phyloP scores from a whole-genome alignment of 1,284 basidiomycete species.

The Chalciporus sp. region DNA sequence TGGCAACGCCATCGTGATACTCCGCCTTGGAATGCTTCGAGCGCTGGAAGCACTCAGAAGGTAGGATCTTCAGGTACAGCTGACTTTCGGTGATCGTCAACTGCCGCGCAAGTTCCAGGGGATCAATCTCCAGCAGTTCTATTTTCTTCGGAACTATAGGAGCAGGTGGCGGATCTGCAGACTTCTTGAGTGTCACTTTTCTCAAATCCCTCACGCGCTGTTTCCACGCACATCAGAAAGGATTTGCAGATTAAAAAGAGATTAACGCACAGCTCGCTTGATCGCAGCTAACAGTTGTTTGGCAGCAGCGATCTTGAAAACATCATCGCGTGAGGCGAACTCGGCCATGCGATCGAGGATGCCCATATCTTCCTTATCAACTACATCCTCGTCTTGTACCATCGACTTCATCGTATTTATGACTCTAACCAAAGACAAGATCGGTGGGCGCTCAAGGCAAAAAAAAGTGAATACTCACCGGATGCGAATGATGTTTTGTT shows the following conservation, averaged over 20 bases:
- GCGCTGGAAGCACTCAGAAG: conserved; percentile 72
- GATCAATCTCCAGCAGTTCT: conserved; percentile 69
- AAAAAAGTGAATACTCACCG: conserved; percentile 43
- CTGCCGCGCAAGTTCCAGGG: conserved; percentile 80
- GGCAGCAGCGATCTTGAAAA: conserved; percentile 46
- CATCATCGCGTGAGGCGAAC: conserved; percentile 53
- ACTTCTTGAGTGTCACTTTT: conserved; percentile 39
- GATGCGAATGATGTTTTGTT: conserved; percentile 71
- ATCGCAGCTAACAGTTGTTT: conserved; percentile 57
- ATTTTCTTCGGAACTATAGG: conserved; percentile 63
- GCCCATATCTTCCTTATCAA: conserved; percentile 57
- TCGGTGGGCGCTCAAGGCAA: neutral
- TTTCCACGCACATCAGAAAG: conserved; percentile 18
- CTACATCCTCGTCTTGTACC: conserved; percentile 56
- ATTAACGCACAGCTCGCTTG: conserved; percentile 51
- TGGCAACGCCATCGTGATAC: conserved; percentile 62
- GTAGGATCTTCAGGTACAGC: conserved; percentile 69
- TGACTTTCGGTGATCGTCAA: conserved; percentile 76
- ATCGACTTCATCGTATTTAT: conserved; percentile 63
- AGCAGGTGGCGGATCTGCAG: conserved; percentile 46
- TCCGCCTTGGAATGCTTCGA: conserved; percentile 54
- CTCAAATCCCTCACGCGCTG: conserved; percentile 41
- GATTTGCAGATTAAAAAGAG: neutral
- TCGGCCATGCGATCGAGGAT: conserved; percentile 58
- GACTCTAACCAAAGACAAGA: conserved; percentile 41